phyloP scores from a whole-genome alignment of 306 rosid species.

The Cyamopsis tetragonoloba region DNA sequence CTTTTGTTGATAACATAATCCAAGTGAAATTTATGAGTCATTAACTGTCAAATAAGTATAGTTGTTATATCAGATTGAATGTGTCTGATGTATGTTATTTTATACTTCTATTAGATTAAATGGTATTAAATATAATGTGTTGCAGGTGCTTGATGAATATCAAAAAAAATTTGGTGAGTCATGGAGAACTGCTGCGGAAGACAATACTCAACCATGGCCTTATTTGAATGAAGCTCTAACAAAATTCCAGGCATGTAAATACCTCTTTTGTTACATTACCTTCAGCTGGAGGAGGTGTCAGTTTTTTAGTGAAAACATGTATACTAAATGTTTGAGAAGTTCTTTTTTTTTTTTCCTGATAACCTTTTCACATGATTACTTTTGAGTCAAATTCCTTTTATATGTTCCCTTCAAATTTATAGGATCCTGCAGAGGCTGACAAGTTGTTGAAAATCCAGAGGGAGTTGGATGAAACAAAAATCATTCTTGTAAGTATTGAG shows the following conservation, averaged over 20 bases:
- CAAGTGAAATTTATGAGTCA: too few species aligned
- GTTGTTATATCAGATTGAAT: not conserved
- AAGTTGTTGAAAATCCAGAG: slow-evolving; percentile 90
- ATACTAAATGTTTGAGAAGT: not conserved
- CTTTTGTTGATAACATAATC: too few species aligned
- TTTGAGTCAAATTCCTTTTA: not conserved
- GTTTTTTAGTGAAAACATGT: not conserved
- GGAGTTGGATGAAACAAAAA: slow-evolving; percentile 97
- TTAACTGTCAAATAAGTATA: too few species aligned
- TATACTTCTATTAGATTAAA: not conserved
- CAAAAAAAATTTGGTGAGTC: slow-evolving; percentile 76
- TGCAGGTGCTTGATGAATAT: slow-evolving; percentile 84
- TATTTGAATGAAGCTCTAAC: slow-evolving; percentile 73
- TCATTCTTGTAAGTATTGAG: slow-evolving; percentile 83
- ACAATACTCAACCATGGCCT: slow-evolving; percentile 73
- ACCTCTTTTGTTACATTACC: slow-evolving; percentile 6
- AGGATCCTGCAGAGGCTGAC: slow-evolving; percentile 99
- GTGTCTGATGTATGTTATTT: not conserved
- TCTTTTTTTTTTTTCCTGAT: not conserved
- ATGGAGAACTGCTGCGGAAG: slow-evolving; percentile 66
- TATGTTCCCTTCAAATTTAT: slow-evolving; percentile 26
- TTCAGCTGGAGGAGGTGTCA: slow-evolving; percentile 10
- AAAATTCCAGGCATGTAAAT: slow-evolving; percentile 68
- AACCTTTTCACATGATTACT: slow-evolving; percentile 2
- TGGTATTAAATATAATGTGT: slow-evolving; percentile 17